These are phyloP conservation scores for Corymbia maculata DNA, from an alignment of 345 rosid species.

Conservation along the genomic window DNA sequence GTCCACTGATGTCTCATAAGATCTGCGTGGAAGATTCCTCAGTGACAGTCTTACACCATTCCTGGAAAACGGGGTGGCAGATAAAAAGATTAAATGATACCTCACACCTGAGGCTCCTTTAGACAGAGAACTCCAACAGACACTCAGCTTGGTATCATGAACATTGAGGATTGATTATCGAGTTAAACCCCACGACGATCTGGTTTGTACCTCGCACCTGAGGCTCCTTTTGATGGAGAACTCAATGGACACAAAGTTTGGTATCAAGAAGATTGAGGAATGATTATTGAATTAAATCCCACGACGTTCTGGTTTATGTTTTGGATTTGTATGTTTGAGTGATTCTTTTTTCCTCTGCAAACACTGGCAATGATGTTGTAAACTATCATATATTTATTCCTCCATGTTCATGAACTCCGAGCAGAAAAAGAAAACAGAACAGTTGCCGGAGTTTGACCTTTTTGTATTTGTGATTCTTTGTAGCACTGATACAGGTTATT, in stretches of 20 bases:
- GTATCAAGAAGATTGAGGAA: neutral
- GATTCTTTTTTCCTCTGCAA: neutral
- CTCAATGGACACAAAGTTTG: neutral
- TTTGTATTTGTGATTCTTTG: constrained; percentile 22
- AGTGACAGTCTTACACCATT: constrained; percentile 75
- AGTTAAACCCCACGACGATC: neutral
- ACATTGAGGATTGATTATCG: constrained; percentile 2
- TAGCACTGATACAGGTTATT: constrained; percentile 14
- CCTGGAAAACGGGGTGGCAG: constrained; percentile 90
- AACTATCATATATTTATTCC: constrained; percentile 13
- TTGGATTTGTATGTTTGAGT: constrained; percentile 2
- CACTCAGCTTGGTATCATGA: neutral
- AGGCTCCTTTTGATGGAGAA: constrained; percentile 52
- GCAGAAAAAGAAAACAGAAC: neutral
- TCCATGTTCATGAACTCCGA: neutral
- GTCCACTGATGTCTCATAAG: constrained; percentile 61
- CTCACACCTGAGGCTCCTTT: constrained; percentile 82
- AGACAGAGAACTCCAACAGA: neutral
- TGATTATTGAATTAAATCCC: neutral
- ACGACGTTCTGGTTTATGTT: neutral
- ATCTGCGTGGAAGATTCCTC: constrained; percentile 87
- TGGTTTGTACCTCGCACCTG: constrained; percentile 46
- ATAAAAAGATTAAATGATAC: constrained; percentile 81
- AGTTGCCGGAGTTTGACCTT: constrained; percentile 11
- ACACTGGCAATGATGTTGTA: constrained; percentile 12